Evolutionary conservation across 805 yeast species (phyloP).

Genomic region (Candida patagonica): DNA sequence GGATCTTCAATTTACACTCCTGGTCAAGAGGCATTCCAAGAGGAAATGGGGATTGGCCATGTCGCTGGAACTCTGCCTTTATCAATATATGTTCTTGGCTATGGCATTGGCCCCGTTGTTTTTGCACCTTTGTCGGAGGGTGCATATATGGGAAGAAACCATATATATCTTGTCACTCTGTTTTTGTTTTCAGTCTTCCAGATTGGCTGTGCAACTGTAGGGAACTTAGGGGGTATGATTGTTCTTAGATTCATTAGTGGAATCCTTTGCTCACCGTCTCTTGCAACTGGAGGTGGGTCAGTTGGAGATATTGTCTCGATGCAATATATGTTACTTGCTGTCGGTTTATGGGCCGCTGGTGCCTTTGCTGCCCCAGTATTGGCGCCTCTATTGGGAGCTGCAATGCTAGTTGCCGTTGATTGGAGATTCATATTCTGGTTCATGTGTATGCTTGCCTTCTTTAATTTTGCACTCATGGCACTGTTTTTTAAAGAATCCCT

Average conservation of each 20-base stretch:
- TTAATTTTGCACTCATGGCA: constrained; percentile 25
- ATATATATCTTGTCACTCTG: constrained; percentile 37
- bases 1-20: constrained; percentile 55
- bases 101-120: constrained; percentile 56
- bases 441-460: constrained; percentile 32
- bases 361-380: constrained; percentile 46
- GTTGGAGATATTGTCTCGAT: constrained; percentile 38
- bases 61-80: constrained; percentile 46
- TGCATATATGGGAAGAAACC: constrained; percentile 39
- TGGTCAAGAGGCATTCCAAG: constrained; percentile 33
- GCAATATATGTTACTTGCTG: constrained; percentile 35
- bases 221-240: constrained; percentile 42
- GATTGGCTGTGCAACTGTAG: constrained; percentile 45
- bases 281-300: constrained; percentile 52
- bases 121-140: constrained; percentile 53
- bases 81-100: constrained; percentile 54
- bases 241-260: constrained; percentile 47
- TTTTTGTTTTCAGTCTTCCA: constrained; percentile 43
- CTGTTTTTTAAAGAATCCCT: constrained; percentile 5
- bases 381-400: constrained; percentile 51
- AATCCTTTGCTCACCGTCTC: constrained; percentile 44
- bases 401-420: constrained; percentile 33
- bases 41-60: constrained; percentile 36
- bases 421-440: constrained; percentile 54
- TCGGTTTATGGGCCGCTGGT: constrained; percentile 46